Base-by-base conservation (phyloP, 2,329 filamentous ascomycete genomes). In the Madurella mycetomatis region DNA sequence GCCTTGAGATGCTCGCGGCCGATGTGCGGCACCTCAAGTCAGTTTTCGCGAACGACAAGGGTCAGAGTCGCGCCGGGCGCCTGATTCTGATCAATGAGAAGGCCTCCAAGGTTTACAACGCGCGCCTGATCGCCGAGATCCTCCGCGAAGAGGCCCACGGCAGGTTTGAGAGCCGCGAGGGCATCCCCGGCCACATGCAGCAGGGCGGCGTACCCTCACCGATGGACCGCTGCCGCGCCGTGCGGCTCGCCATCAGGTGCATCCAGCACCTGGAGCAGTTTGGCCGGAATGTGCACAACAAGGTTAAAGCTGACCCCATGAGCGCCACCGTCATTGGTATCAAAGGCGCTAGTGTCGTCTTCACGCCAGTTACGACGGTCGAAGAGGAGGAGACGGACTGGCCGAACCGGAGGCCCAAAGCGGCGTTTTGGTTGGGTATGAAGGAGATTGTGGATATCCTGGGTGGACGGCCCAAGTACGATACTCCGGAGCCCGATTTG, bases 31-130 rank as follows among this genome's bases (percentile, higher is more conserved):
- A 95, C 69, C 80, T 99, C 39, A 90, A 92, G 61, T 79, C 92
- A 15, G 87, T 90, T 53, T 99, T 99, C 73, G 77, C 81, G 13
- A 82, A 86, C 56, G 94, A 99, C 74, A 86, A 85, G 66, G 94
- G 94, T 54, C 88, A 94, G 70, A 90, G 87, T 46, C 86, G 92
- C 51, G 92, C 92, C 0, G 94, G 94, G 37, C 92, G 96, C 63
- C 82, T 97, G 58, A 95, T 99, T 60, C 83, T 99, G n/a, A 85
- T 95, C 69, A 97, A 97, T 72, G 94, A 99, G 72, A 92, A 91
- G 72, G 88, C 94, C 7, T 95, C 89, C 65, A 85, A 81, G 65
- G 92, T 92, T 15, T 97, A 96, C 78, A 89, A 82, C 47, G 95
- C 94, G 16, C 91, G 95, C 71, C 83, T 96, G 54, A 92, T 99